Conservation (phyloP, 2,329 filamentous ascomycete genomes). For the Botrytis fragariae region DNA sequence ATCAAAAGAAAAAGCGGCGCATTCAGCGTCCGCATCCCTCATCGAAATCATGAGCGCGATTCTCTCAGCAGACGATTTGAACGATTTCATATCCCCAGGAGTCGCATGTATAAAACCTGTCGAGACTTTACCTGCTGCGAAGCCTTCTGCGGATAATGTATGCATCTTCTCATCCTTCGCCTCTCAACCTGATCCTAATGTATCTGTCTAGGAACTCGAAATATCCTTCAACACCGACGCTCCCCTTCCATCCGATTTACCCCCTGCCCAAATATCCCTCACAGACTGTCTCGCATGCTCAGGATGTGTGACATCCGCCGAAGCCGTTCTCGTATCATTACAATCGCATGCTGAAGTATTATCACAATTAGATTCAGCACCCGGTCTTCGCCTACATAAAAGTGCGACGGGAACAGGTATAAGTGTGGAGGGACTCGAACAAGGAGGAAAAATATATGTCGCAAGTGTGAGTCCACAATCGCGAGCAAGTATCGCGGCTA, state of each 20-base stretch:
- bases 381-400: conserved; percentile 40
- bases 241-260: conserved; percentile 50
- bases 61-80: conserved; percentile 91
- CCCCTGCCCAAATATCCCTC: conserved; percentile 87
- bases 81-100: conserved; percentile 97
- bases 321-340: conserved; percentile 92
- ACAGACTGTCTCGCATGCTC: conserved; percentile 98
- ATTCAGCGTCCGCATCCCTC: conserved; percentile 23
- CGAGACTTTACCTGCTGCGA: conserved; percentile 75
- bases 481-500: conserved; percentile 82
- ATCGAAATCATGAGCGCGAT: conserved; percentile 83
- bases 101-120: conserved; percentile 98
- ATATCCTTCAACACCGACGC: conserved; percentile 89
- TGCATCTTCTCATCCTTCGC: conserved; percentile 20
- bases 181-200: neutral
- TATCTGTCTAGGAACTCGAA: conserved; percentile 56
- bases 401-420: conserved; percentile 38
- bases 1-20: conserved; percentile 24
- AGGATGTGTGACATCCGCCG: conserved; percentile 94
- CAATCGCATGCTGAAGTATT: conserved; percentile 94
- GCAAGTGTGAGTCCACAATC: conserved; percentile 92
- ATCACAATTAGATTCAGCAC: conserved; percentile 69
- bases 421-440: conserved; percentile 52
- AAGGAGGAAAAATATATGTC: conserved; percentile 74
- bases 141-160: conserved; percentile 48